Conservation (phyloP, 805 yeast species). For the Ogataea methylovora region DNA sequence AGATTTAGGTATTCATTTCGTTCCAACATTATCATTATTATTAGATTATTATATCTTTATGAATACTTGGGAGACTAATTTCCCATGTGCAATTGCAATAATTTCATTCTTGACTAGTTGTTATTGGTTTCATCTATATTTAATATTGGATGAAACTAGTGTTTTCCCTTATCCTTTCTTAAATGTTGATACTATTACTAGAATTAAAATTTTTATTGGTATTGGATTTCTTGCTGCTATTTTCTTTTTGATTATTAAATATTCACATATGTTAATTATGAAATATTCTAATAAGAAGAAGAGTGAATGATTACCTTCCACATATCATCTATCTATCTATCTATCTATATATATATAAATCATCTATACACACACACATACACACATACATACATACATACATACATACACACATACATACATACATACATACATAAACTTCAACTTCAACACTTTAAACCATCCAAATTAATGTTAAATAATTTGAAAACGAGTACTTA, state of each 20-base stretch:
- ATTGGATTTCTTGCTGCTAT: constrained; percentile 33
- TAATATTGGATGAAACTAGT: constrained; percentile 37
- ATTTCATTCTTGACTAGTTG: constrained; percentile 31
- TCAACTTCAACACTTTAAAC: no score
- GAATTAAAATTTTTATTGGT: constrained; percentile 40
- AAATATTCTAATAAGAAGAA: not conserved
- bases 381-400: no score
- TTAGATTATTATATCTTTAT: constrained; percentile 49
- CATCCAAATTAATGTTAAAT: no score
- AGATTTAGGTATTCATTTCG: constrained; percentile 53
- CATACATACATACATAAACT: no score
- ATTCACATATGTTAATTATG: constrained; percentile 5
- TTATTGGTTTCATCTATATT: constrained; percentile 48
- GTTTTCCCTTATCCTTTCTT: constrained; percentile 62
- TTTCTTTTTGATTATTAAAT: constrained; percentile 16
- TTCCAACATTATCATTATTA: constrained; percentile 47
- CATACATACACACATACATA: no score
- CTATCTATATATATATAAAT: no score
- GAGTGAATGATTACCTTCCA: no score
- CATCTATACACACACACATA: no score
- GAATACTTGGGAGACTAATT: constrained; percentile 33
- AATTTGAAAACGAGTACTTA: no score
- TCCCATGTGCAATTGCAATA: constrained; percentile 30
- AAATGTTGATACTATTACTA: constrained; percentile 38
- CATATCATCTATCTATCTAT: no score